Base-by-base conservation (phyloP, 805 yeast genomes). In the Myxozyma neglecta region DNA sequence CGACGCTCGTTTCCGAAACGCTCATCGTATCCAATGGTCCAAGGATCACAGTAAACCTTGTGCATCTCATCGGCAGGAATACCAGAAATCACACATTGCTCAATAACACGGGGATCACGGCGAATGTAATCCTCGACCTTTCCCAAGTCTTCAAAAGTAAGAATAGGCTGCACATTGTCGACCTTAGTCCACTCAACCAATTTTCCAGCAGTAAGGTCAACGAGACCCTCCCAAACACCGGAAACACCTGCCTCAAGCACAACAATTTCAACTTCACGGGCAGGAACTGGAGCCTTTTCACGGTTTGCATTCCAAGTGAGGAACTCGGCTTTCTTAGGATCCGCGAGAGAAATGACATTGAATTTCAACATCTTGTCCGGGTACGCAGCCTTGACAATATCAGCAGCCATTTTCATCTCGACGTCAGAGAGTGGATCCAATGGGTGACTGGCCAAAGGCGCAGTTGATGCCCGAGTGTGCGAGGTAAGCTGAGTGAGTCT, bases 1-100 rank as follows among this genome's bases (percentile, higher is more conserved):
- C 94, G 81, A 73, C 83, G 81, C 53, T 84, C 80, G 50, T 87
- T 83, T 48, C 93, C 93, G 88, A 90, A 88, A 76, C 93, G 81
- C 77, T 83, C 88, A 72, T 85, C 89, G 70, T 82, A 85, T 52
- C 88, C 88, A 70, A 85, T 84, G 37, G 88, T 82, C 88, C 88
- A 84, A 55, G 87, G 86, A 71, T 85, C 87, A 76, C 87, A 84
- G 77, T 82, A 84, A 50, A 84, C 78, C 68, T 81, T 79, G 71
- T 80, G 76, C 85, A 86, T 85, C 55, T 85, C 86, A 57, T 73
- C 73, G 35, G 80, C 83, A 61, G 90, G 86, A 67, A 88, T 76
- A 57, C 93, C 93, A 39, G 87, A 83, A 62, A 86, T 70, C 59
- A 79, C 83, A 78, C 91, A 86, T 77, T 88, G 92, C 73, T 82